These are phyloP conservation scores for Porphyrellus cyaneotinctus DNA, from an alignment of 768 basidiomycete genomes.

Conservation along the genomic window DNA sequence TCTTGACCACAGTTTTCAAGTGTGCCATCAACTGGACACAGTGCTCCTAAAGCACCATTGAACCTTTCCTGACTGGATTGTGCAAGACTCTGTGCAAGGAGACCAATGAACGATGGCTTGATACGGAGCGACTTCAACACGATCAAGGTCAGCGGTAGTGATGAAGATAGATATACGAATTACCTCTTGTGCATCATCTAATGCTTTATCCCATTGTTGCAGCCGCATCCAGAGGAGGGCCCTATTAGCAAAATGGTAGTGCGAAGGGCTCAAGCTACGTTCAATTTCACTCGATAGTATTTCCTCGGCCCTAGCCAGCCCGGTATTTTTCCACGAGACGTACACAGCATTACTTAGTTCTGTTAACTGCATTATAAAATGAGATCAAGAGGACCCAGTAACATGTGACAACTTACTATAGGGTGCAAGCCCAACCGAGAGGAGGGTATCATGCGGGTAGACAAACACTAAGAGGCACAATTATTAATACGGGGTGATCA, in stretches of 20 bases:
- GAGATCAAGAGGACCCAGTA: neutral
- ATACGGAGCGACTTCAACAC: conserved; percentile 6
- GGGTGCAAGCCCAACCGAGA: neutral
- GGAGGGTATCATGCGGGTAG: neutral
- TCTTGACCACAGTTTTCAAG: neutral
- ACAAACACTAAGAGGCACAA: conserved; percentile 6
- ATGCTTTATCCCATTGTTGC: conserved; percentile 7
- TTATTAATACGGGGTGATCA: neutral
- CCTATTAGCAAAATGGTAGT: conserved; percentile 10
- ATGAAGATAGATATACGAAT: neutral
- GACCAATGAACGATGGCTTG: conserved; percentile 6
- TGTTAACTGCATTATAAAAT: conserved; percentile 8
- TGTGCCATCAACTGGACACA: conserved; percentile 2
- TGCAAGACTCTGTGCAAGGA: conserved; percentile 7
- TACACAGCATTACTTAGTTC: conserved; percentile 9
- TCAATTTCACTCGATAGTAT: conserved; percentile 15
- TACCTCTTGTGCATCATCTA: conserved; percentile 15
- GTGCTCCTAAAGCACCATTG: neutral
- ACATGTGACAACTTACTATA: conserved; percentile 5
- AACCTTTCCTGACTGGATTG: neutral
- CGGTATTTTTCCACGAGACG: conserved; percentile 5
- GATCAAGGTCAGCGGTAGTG: neutral
- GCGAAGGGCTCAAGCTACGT: neutral
- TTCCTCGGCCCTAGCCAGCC: conserved; percentile 9
- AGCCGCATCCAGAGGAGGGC: conserved; percentile 12